These are phyloP conservation scores for Mrakia gelida DNA, from an alignment of 768 basidiomycete species.

Conservation along the genomic window DNA sequence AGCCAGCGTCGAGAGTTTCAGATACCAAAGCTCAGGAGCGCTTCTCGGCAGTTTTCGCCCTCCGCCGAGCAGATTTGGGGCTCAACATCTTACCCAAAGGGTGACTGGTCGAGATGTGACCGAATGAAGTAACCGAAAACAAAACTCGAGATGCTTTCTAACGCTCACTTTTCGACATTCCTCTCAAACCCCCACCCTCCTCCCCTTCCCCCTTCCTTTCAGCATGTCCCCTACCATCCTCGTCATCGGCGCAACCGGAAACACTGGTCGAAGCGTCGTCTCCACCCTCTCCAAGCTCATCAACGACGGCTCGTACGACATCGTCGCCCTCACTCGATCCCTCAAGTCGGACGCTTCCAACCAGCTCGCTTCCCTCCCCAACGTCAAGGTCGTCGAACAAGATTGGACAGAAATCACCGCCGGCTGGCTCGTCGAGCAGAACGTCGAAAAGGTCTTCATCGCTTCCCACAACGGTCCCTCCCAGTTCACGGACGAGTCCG, in stretches of 20 bases:
- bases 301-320: slow-evolving; percentile 13
- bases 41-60: too few relatives aligned
- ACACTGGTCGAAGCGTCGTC: slow-evolving; percentile 34
- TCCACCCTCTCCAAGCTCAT: slow-evolving; percentile 23
- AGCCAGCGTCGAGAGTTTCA: too few relatives aligned
- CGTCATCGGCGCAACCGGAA: slow-evolving; percentile 35
- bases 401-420: slow-evolving; percentile 27
- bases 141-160: too few relatives aligned
- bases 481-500: slow-evolving; percentile 35
- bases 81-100: too few relatives aligned
- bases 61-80: too few relatives aligned
- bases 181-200: too few relatives aligned
- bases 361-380: slow-evolving; percentile 26
- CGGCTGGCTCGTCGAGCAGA: slow-evolving; percentile 31
- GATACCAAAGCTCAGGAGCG: too few relatives aligned
- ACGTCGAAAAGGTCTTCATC: slow-evolving; percentile 34
- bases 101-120: too few relatives aligned
- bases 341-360: slow-evolving; percentile 7
- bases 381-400: slow-evolving; percentile 27
- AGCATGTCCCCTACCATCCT: slow-evolving; percentile 28
- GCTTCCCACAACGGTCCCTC: slow-evolving; percentile 27
- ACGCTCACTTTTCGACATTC: too few relatives aligned
- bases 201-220: too few relatives aligned
- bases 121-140: too few relatives aligned
- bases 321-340: slow-evolving; percentile 34